Base-by-base conservation (phyloP, 2,329 filamentous ascomycete genomes). In the Phaeosphaeriaceae sp. region DNA sequence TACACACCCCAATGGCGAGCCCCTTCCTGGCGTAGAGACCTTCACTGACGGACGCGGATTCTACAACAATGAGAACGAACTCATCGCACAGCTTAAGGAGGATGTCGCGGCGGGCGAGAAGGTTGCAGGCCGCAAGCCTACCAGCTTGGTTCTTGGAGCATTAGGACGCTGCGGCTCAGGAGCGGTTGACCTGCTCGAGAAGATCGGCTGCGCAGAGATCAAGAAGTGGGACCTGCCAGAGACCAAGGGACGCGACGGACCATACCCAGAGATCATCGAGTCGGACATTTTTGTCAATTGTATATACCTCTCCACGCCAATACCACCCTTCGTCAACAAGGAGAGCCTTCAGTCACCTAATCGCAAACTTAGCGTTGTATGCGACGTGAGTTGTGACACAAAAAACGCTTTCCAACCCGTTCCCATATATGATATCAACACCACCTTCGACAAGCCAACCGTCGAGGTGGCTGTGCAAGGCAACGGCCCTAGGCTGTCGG, bases 381-480 rank as follows among this genome's bases (percentile, higher is more conserved):
- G 73, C 60, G 73, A 76, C 46, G 73, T 76, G 43, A 71, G 66
- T 32, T 88, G 87, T 71, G 88, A 91, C 73, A 88, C 86, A 38
- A 90, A 84, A 28, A 90, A 87, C 60, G 84, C 85, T 2, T 80
- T 88, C 76, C 89, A 88, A 74, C 83, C 83, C 3, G 84, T 92
- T 46, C 92, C 92, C 18, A 87, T 96, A 68, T 96, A 96, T 79
- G 81, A 82, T 60, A 85, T 89, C 70, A 89, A 90, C 74, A 96
- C 89, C 39, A 94, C 91, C 17, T 97, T 97, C 70, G 84, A 86
- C 70, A 86, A 89, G 70, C 93, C 92, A n/a, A 96, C 91, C 1
- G 87, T 96, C 0, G 82, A 86, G 1, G 88, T 94, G 18, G 78
- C 84, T 28, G 85, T 81, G 57, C 83, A 77, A 66, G 80, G 74